Evolutionary conservation across 345 rosid species (phyloP).

Genomic region (Salix koriyanagi): DNA sequence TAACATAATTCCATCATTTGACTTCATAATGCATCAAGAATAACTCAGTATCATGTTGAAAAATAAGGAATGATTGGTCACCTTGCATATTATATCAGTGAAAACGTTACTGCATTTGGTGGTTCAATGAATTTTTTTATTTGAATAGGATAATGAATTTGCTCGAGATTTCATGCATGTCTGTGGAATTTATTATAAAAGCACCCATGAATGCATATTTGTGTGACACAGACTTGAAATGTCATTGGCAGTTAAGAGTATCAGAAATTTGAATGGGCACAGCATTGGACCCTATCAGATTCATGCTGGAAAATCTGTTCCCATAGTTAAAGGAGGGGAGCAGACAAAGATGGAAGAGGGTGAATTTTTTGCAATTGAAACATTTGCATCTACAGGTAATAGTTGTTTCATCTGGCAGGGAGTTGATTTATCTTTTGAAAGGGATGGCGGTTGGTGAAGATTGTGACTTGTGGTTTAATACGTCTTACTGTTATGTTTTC

Average conservation of each 20-base stretch:
- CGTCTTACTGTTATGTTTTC: conserved; percentile 3
- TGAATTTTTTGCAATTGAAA: conserved; percentile 88
- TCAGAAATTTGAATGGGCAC: conserved; percentile 83
- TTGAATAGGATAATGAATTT: not conserved
- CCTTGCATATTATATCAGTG: not conserved
- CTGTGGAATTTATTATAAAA: not conserved
- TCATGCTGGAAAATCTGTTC: conserved; percentile 96
- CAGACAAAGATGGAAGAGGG: conserved; percentile 99
- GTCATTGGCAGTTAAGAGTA: conserved; percentile 68
- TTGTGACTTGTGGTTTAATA: not conserved
- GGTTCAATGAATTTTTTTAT: not conserved
- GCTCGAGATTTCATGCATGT: not conserved
- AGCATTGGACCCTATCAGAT: conserved; percentile 83
- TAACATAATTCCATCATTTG: no score
- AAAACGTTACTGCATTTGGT: not conserved
- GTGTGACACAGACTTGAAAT: conserved; percentile 1
- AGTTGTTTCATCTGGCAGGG: not conserved
- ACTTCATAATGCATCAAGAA: no score
- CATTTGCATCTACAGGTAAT: conserved; percentile 89
- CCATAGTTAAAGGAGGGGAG: conserved; percentile 93
- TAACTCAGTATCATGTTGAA: not conserved
- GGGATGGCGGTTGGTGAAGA: not conserved
- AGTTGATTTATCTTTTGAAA: conserved; percentile 1
- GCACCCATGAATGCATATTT: not conserved
- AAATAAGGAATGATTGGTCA: not conserved